Evolutionary conservation across 257 asterid species (phyloP), one percentile per base, ranked within the genome.

Genomic region (Solanum sejunctum): DNA sequence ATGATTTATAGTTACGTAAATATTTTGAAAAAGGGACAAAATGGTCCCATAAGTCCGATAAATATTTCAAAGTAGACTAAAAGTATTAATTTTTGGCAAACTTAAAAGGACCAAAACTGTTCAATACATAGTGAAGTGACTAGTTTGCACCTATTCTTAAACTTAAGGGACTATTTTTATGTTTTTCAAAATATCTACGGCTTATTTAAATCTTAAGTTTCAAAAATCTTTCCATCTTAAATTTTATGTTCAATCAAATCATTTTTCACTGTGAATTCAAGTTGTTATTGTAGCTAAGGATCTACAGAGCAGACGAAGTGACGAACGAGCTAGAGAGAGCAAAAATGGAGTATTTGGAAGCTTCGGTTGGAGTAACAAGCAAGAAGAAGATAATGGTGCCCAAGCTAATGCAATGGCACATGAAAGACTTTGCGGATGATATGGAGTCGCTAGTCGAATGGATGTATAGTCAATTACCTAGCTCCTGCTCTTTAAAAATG

Each of bases 391-490:
- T 96, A 84, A 63, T 91, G 85, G 89, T 96, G 82, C 98, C 99
- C 36, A 95, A 93, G 88, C 92, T 93, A 80, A 88, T 95, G 97
- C 91, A 92, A 15, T 89, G 94, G 93, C 94, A 94, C 91, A 92
- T 93, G 97, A 93, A 90, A 84, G 99, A 96, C 85, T 95, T 96
- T 54, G 98, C 98, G 0, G 98, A 96, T 67, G 95, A 93, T 85
- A 91, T 93, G 92, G 97, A 91, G 60, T 95, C 98, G 10, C 97
- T 96, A 61, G 83, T 95, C 1, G 99, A 96, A 86, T 96, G 99
- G 98, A 92, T 96, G 73, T 96, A 96, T 88, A 96, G 98, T 89
- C 99, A 95, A 86, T 89, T 96, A 71, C 94, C 95, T 2, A 86
- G 90, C 41, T 89, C 91, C 12, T 89, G 93, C 88, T 87, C 97